Evolutionary conservation across 1,284 basidiomycete genomes (phyloP), one percentile per base, ranked within the genome.

Genomic region (Papiliotrema fonsecae): DNA sequence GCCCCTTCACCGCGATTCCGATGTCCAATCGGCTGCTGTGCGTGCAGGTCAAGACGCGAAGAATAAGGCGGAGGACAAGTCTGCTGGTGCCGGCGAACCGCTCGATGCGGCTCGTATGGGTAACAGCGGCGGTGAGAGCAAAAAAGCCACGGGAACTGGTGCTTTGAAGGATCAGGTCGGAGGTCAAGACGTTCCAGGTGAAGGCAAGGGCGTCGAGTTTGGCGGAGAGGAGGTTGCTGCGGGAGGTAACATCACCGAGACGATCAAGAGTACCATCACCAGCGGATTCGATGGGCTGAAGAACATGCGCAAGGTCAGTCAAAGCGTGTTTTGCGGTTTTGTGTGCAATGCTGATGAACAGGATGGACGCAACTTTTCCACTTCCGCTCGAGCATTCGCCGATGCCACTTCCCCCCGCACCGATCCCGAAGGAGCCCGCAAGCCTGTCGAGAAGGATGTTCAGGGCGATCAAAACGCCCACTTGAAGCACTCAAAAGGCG

Each of bases 381-480:
- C 65, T 13, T 63, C 61, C 18, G 58, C 61, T 26, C 38, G 57
- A 30, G 14, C 28, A 24, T 43, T 32, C 25, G 42, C 42, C 39
- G 50, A 28, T 19, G 35, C 27, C 22, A 38, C 35, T 9, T 25
- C 22, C 21, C 49, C 49, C 7, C 35, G 48, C 25, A 28, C 43
- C 21, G 49, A 45, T 22, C 21, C 43, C 18, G 36, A 43, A 4
- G 42, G 42, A 27, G 9, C 49, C 3, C 28, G 42, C n/a, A 24
- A 41, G 36, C 44, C 43, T 16, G 25, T 21, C 21, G 39, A 45
- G 4, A 44, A 30, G 4, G 32, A 52, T 5, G 52, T 63, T 16
- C 50, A 57, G n/a, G 63, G 64, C 16, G 65, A 71, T 22, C 69
- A 71, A 49, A 69, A 66, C 49, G 34, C 52, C 22, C 65, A 69